Conservation (phyloP, 768 basidiomycete genomes). For the Podaxis sp. region DNA sequence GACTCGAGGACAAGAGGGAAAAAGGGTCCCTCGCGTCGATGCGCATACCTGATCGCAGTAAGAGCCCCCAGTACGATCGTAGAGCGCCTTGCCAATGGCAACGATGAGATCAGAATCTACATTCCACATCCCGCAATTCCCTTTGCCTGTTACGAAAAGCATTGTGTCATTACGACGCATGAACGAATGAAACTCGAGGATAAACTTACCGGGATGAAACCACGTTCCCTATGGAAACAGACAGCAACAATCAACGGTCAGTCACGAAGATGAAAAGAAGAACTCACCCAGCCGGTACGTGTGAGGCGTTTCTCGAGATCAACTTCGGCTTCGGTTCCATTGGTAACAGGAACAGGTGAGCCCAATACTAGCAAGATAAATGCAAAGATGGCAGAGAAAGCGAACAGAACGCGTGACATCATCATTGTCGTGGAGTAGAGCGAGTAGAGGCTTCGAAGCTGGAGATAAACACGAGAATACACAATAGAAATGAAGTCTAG, state of each 20-base stretch:
- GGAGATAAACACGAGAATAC: constrained; percentile 14
- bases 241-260: constrained; percentile 3
- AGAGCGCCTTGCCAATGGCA: constrained; percentile 57
- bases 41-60: constrained; percentile 59
- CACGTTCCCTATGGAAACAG: constrained; percentile 55
- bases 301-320: constrained; percentile 50
- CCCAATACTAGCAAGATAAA: constrained; percentile 42
- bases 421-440: constrained; percentile 12
- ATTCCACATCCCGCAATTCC: constrained; percentile 62
- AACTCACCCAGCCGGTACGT: constrained; percentile 54
- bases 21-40: background rate
- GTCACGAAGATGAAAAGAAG: background rate
- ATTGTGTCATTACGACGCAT: constrained; percentile 10
- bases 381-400: constrained; percentile 39
- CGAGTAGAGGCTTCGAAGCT: constrained; percentile 6
- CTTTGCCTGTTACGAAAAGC: constrained; percentile 33
- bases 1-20: constrained; percentile 3
- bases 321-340: constrained; percentile 14
- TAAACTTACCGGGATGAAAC: constrained; percentile 48
- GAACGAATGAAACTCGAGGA: background rate
- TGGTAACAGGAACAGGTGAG: constrained; percentile 36
- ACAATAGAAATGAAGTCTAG: background rate
- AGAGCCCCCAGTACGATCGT: constrained; percentile 43
- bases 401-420: constrained; percentile 39
- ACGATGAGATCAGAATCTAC: constrained; percentile 52